phyloP scores from a whole-genome alignment of 257 asterid species.

The Scutellaria minor region DNA sequence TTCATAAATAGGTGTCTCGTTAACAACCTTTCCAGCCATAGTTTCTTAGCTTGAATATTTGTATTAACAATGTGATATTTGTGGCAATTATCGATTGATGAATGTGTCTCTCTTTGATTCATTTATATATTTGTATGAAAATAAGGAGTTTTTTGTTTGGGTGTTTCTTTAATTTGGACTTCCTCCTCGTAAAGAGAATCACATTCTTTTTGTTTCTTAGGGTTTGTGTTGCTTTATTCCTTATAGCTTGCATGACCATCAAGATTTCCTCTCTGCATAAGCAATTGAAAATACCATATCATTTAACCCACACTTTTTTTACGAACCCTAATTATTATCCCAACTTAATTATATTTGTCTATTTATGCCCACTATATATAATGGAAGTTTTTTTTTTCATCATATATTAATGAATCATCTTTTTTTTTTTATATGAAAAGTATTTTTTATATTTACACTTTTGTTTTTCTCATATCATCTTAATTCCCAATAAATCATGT shows the following conservation, averaged over 20 bases:
- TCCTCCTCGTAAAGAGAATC: constrained; percentile 40
- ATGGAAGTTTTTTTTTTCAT: no score
- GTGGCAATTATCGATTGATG: not conserved
- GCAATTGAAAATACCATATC: constrained; percentile 21
- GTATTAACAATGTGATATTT: not conserved
- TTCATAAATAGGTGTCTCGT: constrained; percentile 20
- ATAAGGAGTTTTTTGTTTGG: not conserved
- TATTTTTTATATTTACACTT: no score
- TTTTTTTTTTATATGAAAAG: no score
- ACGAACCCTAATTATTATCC: not conserved
- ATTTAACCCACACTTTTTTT: no score
- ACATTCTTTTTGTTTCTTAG: constrained; percentile 41
- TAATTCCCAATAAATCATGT: no score
- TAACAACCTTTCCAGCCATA: constrained; percentile 46
- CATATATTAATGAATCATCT: no score
- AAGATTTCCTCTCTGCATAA: constrained; percentile 16
- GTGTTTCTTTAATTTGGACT: constrained; percentile 42
- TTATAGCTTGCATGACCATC: not conserved
- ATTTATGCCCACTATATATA: no score
- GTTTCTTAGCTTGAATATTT: not conserved
- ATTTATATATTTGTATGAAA: constrained; percentile 18
- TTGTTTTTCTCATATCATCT: no score
- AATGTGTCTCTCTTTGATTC: not conserved
- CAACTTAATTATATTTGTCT: not conserved
- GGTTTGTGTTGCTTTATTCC: constrained; percentile 42